Percentiles rank a stretch among this genome's conserved stretches.
Conservation (phyloP, 345 rosid species). For the Corchorus olitorius region DNA sequence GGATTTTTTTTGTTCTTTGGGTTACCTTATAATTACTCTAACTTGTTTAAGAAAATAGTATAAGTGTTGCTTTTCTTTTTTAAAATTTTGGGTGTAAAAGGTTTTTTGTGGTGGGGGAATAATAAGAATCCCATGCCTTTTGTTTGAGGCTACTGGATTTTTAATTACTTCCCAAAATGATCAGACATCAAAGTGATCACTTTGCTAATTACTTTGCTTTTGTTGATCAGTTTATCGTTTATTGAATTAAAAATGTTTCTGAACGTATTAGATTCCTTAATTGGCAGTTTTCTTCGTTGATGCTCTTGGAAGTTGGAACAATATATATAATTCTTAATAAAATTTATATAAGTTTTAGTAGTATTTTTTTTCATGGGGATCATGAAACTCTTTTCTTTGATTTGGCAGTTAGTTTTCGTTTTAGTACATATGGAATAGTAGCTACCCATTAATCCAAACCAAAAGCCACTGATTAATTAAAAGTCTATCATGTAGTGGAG, state of each 20-base stretch:
- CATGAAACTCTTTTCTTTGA: conserved; percentile 25
- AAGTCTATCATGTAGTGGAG: conserved; percentile 37
- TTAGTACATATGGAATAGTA: conserved; percentile 9
- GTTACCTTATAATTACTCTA: background rate
- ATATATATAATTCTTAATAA: too few relatives aligned
- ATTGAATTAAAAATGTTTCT: background rate
- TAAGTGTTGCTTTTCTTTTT: background rate
- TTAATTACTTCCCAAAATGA: background rate
- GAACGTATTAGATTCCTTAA: conserved; percentile 5
- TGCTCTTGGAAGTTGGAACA: conserved; percentile 4
- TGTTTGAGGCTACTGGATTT: background rate
- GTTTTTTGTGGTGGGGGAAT: background rate
- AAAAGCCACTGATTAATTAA: background rate
- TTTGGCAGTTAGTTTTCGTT: conserved; percentile 41
- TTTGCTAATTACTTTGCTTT: background rate
- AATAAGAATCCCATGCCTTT: background rate
- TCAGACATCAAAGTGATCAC: background rate
- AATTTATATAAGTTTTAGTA: background rate
- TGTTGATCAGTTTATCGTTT: background rate
- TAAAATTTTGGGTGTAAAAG: background rate
- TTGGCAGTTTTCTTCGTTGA: conserved; percentile 10
- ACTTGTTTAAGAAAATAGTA: conserved; percentile 5
- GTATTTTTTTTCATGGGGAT: background rate
- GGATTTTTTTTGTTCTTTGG: background rate
- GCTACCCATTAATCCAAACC: background rate